Base-by-base conservation (phyloP, 192 early-diverging fungal species). In the Helicostylum pulchrum region DNA sequence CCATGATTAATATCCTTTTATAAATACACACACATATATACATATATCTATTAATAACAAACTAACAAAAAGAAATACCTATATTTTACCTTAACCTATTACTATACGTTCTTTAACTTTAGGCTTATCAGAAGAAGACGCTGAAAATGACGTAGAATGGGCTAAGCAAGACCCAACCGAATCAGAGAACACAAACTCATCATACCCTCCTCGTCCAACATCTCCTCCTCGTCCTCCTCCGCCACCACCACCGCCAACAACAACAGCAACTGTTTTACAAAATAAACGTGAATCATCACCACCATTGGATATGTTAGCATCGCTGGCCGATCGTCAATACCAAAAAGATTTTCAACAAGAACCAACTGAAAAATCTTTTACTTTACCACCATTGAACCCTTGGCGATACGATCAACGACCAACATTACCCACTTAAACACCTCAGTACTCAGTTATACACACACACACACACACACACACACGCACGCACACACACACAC, bases 1-100 rank as follows among this genome's bases (percentile, higher is more conserved):
- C 66, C 9, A 58, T 73, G 65, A 73, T 73, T 58, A 73, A 73
- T 73, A 73, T 73, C 71, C 71, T 73, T 73, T 72, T 73, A 60
- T 63, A 15, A 44, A 48, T 54, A 14, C 48, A 17, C 55, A 54
- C 50, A 20, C 20, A 8, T 31, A 39, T 64, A 54, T 61, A 20
- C 20, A 8, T 31, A 39, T 52, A 52, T 36, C 39, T 43, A n/a
- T 12, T 30, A 39, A 53, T 50, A 7, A 7, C 44, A 57, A n/a
- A 53, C 17, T 39, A 36, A 2, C 2, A 15, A 48, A 12, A 44
- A 12, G 14, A 8, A 17, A 49, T 7, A 6, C 17, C 32, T 39
- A 15, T 49, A 23, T 51, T 51, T n/a, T 52, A 50, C 43, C 32
- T 57, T 36, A 43, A 42, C 59, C 30, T 58, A 15, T 31, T 43